Percentiles rank a stretch among this genome's conserved stretches.
Evolutionary conservation across 73 alveolate species (phyloP).

Genomic region (Paramecium primaurelia): DNA sequence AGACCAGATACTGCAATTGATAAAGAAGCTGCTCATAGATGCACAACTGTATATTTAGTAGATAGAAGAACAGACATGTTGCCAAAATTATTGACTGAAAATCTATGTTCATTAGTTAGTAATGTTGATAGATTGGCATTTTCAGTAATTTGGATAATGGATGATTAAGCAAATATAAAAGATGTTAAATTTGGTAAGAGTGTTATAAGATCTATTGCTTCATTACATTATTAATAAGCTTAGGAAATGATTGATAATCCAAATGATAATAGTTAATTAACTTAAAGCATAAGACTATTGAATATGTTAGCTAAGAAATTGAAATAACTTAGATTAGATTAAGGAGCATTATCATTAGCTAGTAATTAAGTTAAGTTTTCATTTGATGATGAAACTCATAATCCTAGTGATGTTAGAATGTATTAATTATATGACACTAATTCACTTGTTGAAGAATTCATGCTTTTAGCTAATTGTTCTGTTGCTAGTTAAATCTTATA

Average conservation of each 20-base stretch:
- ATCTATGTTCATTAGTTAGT: conserved; percentile 91
- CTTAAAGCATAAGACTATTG: conserved; percentile 68
- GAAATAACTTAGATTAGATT: conserved; percentile 81
- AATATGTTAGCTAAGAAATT: conserved; percentile 75
- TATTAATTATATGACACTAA: conserved; percentile 85
- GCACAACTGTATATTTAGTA: conserved; percentile 97
- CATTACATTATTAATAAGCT: conserved; percentile 82
- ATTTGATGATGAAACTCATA: conserved; percentile 89
- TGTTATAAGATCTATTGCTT: conserved; percentile 80
- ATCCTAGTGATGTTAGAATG: conserved; percentile 89
- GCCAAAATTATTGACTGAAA: conserved; percentile 96
- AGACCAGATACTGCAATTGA: conserved; percentile 93
- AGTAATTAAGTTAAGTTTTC: conserved; percentile 94
- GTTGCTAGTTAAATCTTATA: conserved; percentile 85
- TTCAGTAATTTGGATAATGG: conserved; percentile 96
- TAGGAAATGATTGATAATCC: conserved; percentile 74
- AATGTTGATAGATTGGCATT: conserved; percentile 94
- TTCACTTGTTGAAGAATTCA: conserved; percentile 95
- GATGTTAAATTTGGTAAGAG: conserved; percentile 75
- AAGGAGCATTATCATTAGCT: conserved; percentile 95
- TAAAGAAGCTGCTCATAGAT: conserved; percentile 95
- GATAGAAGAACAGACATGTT: conserved; percentile 98
- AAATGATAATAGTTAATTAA: conserved; percentile 74
- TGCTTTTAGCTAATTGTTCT: conserved; percentile 96
- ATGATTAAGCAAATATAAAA: conserved; percentile 74